Percentiles rank a stretch among this genome's conserved stretches.
Conservation (phyloP, 2,329 filamentous ascomycete species). For the Chaetothyriales sp. region DNA sequence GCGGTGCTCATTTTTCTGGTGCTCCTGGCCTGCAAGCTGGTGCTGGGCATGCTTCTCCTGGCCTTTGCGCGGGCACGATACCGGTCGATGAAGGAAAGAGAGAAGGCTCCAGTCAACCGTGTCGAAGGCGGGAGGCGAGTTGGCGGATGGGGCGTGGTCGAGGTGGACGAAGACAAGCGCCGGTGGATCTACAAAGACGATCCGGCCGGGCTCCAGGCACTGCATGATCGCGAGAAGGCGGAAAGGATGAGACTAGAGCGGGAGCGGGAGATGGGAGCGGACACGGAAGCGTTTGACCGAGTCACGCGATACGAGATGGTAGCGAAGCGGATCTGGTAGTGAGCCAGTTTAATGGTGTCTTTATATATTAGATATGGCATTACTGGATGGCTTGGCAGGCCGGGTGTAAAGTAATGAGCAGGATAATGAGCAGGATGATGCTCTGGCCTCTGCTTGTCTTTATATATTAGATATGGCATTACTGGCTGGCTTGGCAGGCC, state of each 20-base stretch:
- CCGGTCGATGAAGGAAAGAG: slow-evolving; percentile 60
- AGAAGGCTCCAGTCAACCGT: slow-evolving; percentile 48
- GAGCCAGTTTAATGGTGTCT: too few relatives aligned
- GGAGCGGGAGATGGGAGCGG: slow-evolving; percentile 44
- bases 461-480: too few relatives aligned
- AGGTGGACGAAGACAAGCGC: slow-evolving; percentile 76
- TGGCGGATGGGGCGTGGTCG: slow-evolving; percentile 72
- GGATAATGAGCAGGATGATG: too few relatives aligned
- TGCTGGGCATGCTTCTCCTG: slow-evolving; percentile 78
- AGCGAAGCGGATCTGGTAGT: slow-evolving; percentile 87
- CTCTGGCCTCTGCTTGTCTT: too few relatives aligned
- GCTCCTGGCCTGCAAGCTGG: slow-evolving; percentile 67
- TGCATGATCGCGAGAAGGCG: slow-evolving; percentile 49
- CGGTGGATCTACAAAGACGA: slow-evolving; percentile 81
- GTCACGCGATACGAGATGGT: slow-evolving; percentile 85
- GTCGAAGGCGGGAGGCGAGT: slow-evolving; percentile 62
- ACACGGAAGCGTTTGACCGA: slow-evolving; percentile 46
- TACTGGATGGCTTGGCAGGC: too few relatives aligned
- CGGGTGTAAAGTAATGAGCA: too few relatives aligned
- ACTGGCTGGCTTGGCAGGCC: not conserved
- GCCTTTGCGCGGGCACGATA: slow-evolving; percentile 69
- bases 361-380: too few relatives aligned
- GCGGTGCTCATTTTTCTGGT: slow-evolving; percentile 76
- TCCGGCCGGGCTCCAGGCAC: slow-evolving; percentile 51
- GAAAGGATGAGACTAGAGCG: slow-evolving; percentile 43